Evolutionary conservation across 257 asterid species (phyloP).

Genomic region (Ophiorrhiza pumila): DNA sequence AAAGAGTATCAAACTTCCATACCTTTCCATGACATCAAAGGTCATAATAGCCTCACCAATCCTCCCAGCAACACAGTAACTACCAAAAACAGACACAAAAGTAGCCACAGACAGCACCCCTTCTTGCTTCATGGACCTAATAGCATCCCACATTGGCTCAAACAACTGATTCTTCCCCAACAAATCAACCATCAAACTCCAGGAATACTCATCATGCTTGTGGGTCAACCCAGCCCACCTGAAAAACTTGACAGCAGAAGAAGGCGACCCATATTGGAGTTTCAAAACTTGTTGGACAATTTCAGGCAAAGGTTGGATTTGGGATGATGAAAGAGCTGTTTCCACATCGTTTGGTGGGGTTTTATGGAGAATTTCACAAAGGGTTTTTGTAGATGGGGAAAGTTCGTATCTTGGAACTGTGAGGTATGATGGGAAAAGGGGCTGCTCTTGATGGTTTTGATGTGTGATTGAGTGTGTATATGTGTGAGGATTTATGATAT

Average conservation of each 20-base stretch:
- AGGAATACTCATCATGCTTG: slow-evolving; percentile 45
- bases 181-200: slow-evolving; percentile 74
- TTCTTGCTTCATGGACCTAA: slow-evolving; percentile 66
- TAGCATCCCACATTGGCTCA: slow-evolving; percentile 81
- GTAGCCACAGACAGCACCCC: slow-evolving; percentile 53
- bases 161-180: slow-evolving; percentile 64
- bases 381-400: slow-evolving; percentile 36
- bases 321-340: slow-evolving; percentile 39
- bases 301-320: slow-evolving; percentile 49
- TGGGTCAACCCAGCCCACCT: slow-evolving; percentile 55
- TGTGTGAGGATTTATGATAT: background rate
- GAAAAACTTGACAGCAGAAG: slow-evolving; percentile 59
- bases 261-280: slow-evolving; percentile 46
- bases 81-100: slow-evolving; percentile 62
- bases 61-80: slow-evolving; percentile 55
- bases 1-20: background rate
- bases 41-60: slow-evolving; percentile 61
- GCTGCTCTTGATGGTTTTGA: background rate
- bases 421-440: slow-evolving; percentile 14
- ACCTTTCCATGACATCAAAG: slow-evolving; percentile 69
- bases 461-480: background rate
- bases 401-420: slow-evolving; percentile 25
- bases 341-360: slow-evolving; percentile 44
- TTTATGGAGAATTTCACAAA: slow-evolving; percentile 48
- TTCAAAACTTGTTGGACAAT: slow-evolving; percentile 50